Conservation (phyloP, 176 grass and related monocot genomes). For the Musa troglodytarum region DNA sequence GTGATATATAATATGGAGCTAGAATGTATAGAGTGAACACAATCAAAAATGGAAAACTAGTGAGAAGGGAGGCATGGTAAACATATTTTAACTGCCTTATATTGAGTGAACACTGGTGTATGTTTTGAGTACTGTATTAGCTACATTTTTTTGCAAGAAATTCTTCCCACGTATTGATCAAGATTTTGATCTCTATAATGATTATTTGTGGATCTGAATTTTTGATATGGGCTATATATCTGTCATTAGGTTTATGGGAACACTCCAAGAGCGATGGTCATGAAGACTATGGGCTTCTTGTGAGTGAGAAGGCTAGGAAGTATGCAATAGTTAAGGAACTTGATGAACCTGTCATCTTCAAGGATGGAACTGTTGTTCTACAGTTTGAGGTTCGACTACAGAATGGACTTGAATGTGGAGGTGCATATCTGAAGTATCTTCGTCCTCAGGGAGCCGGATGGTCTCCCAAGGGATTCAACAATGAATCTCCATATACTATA, state of each 20-base stretch:
- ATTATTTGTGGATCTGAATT: background rate
- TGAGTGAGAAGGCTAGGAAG: slow-evolving; percentile 72
- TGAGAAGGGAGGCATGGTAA: too few species aligned
- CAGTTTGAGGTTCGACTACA: slow-evolving; percentile 90
- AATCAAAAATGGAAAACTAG: too few species aligned
- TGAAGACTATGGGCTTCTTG: slow-evolving; percentile 84
- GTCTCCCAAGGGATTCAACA: slow-evolving; percentile 72
- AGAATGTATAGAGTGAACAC: too few species aligned
- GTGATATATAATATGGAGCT: too few species aligned
- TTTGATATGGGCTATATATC: background rate
- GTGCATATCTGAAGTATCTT: slow-evolving; percentile 91
- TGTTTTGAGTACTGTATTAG: too few species aligned
- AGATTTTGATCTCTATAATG: background rate
- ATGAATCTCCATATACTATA: slow-evolving; percentile 80
- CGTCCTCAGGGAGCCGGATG: slow-evolving; percentile 55
- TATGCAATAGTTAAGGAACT: slow-evolving; percentile 93
- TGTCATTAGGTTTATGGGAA: slow-evolving; percentile 73
- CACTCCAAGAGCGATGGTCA: slow-evolving; percentile 86
- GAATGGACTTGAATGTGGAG: slow-evolving; percentile 91
- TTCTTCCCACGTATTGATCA: background rate
- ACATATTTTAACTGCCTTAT: too few species aligned
- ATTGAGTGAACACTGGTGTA: too few species aligned
- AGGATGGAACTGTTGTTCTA: slow-evolving; percentile 67
- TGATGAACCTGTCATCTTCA: slow-evolving; percentile 51
- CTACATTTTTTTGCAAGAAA: background rate